Percentiles rank a stretch among this genome's conserved stretches.
These are phyloP conservation scores for Cladorrhinum sp. DNA, from an alignment of 2,329 filamentous ascomycete genomes.

Conservation along the genomic window DNA sequence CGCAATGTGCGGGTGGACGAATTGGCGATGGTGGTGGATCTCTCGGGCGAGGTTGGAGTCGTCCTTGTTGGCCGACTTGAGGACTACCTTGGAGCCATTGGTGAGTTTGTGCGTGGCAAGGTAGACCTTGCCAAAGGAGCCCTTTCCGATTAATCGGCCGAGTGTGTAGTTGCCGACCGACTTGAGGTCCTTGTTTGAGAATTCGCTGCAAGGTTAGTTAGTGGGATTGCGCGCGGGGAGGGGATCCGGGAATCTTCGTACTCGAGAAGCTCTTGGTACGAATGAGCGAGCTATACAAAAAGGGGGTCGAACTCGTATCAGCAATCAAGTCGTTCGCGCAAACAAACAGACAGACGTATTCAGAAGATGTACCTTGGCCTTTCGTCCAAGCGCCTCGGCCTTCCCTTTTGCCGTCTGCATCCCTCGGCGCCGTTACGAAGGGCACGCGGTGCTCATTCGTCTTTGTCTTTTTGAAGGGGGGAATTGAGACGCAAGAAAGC, in stretches of 20 bases:
- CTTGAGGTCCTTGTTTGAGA: slow-evolving; percentile 84
- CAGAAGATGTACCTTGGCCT: slow-evolving; percentile 53
- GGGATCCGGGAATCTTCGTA: slow-evolving; percentile 45
- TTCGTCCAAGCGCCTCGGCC: slow-evolving; percentile 57
- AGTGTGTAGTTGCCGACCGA: slow-evolving; percentile 94
- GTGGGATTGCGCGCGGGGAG: slow-evolving; percentile 12
- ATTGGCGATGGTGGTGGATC: slow-evolving; percentile 97
- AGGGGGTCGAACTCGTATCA: slow-evolving; percentile 1
- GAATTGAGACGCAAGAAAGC: background rate
- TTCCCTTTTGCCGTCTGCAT: slow-evolving; percentile 56
- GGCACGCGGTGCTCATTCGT: slow-evolving; percentile 25
- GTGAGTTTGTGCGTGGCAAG: slow-evolving; percentile 94
- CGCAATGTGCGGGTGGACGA: slow-evolving; percentile 95
- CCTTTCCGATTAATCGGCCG: slow-evolving; percentile 90
- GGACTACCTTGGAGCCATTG: slow-evolving; percentile 97
- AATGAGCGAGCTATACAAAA: slow-evolving; percentile 74
- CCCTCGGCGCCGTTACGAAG: slow-evolving; percentile 33
- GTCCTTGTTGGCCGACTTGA: slow-evolving; percentile 95
- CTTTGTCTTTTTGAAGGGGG: background rate
- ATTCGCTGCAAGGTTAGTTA: slow-evolving; percentile 63
- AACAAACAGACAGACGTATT: background rate
- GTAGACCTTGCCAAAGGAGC: slow-evolving; percentile 98
- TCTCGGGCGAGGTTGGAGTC: slow-evolving; percentile 94
- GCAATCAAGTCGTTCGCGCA: slow-evolving; percentile 1
- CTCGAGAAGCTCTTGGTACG: slow-evolving; percentile 94